These are phyloP conservation scores for Pichia phayaonensis DNA, from an alignment of 805 yeast species.

Conservation along the genomic window DNA sequence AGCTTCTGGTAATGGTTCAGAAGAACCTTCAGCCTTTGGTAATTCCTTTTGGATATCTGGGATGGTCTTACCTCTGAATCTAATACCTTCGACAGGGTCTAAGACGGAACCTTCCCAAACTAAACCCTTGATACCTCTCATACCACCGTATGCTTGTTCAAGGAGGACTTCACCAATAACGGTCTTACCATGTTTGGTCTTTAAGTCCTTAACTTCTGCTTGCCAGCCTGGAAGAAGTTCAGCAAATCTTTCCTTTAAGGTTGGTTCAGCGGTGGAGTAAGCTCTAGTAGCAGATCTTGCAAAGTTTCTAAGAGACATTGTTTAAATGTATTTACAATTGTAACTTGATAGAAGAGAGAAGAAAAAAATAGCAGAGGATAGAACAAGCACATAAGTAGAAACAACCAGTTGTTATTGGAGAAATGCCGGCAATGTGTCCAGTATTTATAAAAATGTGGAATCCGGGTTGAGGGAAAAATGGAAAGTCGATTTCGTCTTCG, in stretches of 20 bases:
- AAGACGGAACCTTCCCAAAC: conserved; percentile 87
- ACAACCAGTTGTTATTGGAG: not conserved
- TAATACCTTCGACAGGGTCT: conserved; percentile 79
- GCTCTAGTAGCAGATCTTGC: conserved; percentile 28
- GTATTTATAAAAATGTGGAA: not conserved
- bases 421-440: not conserved
- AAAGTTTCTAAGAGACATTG: conserved; percentile 24
- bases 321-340: not conserved
- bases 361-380: not conserved
- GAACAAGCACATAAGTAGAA: too few relatives aligned
- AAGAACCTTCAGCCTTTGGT: conserved; percentile 67
- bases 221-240: conserved; percentile 87
- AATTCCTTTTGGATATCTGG: conserved; percentile 68
- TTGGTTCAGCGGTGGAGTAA: conserved; percentile 36
- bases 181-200: conserved; percentile 83
- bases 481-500: not conserved
- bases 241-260: conserved; percentile 91
- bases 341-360: not conserved
- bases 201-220: conserved; percentile 84
- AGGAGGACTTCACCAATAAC: conserved; percentile 67
- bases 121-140: conserved; percentile 80
- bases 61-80: conserved; percentile 78
- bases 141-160: conserved; percentile 86
- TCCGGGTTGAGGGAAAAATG: not conserved
- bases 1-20: conserved; percentile 67